Evolutionary conservation across 176 grass and related monocot genomes (phyloP), one percentile per base, ranked within the genome.

Genomic region (Oropetium thomaeum): DNA sequence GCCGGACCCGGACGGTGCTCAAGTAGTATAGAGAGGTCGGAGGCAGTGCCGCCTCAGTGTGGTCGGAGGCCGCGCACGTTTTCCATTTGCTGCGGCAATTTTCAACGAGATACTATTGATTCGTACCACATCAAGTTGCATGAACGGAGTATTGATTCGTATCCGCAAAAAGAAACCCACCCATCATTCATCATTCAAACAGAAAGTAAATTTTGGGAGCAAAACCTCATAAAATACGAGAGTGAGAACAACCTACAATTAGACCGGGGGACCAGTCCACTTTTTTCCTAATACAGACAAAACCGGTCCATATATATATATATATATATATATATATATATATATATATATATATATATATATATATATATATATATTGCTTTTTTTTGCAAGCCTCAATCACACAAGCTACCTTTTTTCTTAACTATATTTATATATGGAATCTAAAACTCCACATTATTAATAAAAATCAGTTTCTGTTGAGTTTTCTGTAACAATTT

Each of bases 41-140:
- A 39, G 13, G 38, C 33, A 16, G 70, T 73, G 70, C n/a, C n/a
- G n/a, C n/a, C n/a, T n/a, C n/a, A n/a, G n/a, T n/a, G n/a, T n/a
- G n/a, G 70, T 40, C n/a, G 51, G 70, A 58, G 51, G 4, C 19
- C 33, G 34, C 8, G 70, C 70, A 73, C 70, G 70, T 58, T 73
- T 73, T 22, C 13, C 3, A n/a, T n/a, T 14, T 25, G 40, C 69
- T 57, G 33, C 38, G 13, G 12, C 44, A 57, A 57, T 27, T 22
- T 27, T 22, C 22, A 37, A 40, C 2, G 22, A 49, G 38, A 57
- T 5, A 72, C n/a, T n/a, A n/a, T n/a, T n/a, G n/a, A 23, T 5
- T 20, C 16, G 10, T 27, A 58, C 5, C 23, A 57, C 23, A 31
- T 1, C 30, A 62, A 62, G 30, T 34, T 20, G 30, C 30, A 62